Base-by-base conservation (phyloP, 2,329 filamentous ascomycete species). In the Fusarium austroafricanum region DNA sequence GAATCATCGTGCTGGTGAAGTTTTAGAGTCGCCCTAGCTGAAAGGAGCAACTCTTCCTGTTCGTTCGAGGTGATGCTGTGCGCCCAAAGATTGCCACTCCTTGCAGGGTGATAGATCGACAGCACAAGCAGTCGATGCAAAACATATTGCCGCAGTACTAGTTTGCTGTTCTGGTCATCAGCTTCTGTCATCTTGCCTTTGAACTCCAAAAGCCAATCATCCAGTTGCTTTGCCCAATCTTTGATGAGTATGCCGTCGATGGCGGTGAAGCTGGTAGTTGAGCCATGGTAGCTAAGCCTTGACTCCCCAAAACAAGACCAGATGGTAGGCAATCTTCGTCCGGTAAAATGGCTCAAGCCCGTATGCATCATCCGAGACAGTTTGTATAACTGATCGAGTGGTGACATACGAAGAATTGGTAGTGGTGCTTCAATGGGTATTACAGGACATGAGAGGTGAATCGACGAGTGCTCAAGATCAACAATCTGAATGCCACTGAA, bases 401-500 rank as follows among this genome's bases (percentile, higher is more conserved):
- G 58, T 11, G 58, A 61, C 58, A 61, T 61, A 2, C 58, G 58
- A 0, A 61, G 33, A 5, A 50, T 54, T 15, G 55, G 45, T 0
- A 61, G 21, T 2, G 58, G 58, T 5, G 58, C 58, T 35, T 61
- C 58, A 5, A 61, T 61, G 3, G 58, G 58, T 11, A 61, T 61
- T 3, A 61, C 56, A 2, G 58, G 58, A 3, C 42, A 61, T 0
- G 58, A 50, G 11, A 61, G 11, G 8, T 61, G 40, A 1, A 61
- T 61, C 3, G 58, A 61, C 1, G 55, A 61, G n/a, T 61, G 58
- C 15, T 61, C 58, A 3, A 61, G 14, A 4, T 61, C 58, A 14
- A 61, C 58, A 2, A 61, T 61, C 7, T 61, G 58, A 6, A 61
- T 61, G 1, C 58, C 58, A 11, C 45, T 61, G 21, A 61, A 61